A percentile compares a stretch with the other conserved stretches of the same genome.
Evolutionary conservation across 2,329 filamentous ascomycete genomes (phyloP).

Genomic region (Pseudophaeomoniella oleicola): DNA sequence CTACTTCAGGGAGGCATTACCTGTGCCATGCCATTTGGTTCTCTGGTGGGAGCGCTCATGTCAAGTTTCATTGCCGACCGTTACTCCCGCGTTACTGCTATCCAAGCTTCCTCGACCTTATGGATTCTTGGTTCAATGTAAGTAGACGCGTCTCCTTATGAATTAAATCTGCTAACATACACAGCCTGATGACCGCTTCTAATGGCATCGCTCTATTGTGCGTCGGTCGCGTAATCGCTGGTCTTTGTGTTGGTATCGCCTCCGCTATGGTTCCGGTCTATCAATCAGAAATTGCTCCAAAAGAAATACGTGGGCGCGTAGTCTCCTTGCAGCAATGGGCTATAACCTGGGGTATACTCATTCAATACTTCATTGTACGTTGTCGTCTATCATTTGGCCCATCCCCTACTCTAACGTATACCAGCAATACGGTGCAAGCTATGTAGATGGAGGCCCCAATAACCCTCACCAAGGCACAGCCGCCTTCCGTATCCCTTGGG

Average conservation of each 20-base stretch:
- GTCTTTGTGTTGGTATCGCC: conserved; percentile 71
- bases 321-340: conserved; percentile 55
- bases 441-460: conserved; percentile 36
- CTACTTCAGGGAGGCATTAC: conserved; percentile 23
- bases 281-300: conserved; percentile 62
- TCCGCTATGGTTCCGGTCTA: conserved; percentile 88
- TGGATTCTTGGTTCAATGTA: conserved; percentile 31
- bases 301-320: conserved; percentile 25
- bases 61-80: conserved; percentile 38
- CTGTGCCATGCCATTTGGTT: conserved; percentile 22
- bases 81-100: conserved; percentile 33
- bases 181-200: conserved; percentile 1
- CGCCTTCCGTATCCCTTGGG: conserved; percentile 49
- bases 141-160: too few relatives aligned
- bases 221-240: conserved; percentile 64
- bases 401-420: too few relatives aligned
- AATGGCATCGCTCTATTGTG: conserved; percentile 72
- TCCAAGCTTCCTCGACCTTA: conserved; percentile 35
- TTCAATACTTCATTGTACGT: conserved; percentile 44
- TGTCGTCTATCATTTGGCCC: too few relatives aligned
- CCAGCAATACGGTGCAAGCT: conserved; percentile 45
- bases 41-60: conserved; percentile 27
- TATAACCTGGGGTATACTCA: conserved; percentile 56
- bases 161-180: too few relatives aligned
- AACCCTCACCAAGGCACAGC: conserved; percentile 35